Percentiles rank a stretch among this genome's conserved stretches.
Evolutionary conservation across 768 basidiomycete species (phyloP).

Genomic region (Hydnum rufescens): DNA sequence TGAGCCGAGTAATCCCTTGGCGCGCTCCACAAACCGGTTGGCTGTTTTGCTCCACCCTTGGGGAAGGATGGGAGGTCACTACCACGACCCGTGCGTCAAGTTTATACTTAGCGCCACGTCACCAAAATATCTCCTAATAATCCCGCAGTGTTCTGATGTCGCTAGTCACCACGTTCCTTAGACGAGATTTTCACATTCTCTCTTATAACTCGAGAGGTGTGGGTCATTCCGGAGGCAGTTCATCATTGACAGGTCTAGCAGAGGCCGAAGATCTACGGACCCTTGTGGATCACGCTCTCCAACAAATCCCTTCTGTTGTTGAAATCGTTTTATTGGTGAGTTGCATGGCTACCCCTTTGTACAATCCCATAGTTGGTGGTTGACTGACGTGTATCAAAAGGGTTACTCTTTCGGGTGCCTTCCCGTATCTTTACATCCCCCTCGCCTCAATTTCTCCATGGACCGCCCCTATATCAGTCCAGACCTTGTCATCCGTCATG

Average conservation of each 20-base stretch:
- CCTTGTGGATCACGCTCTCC: slow-evolving; percentile 25
- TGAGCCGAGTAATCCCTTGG: neutral
- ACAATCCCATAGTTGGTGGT: too few species aligned
- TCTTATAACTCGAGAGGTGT: slow-evolving; percentile 65
- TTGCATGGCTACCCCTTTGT: neutral
- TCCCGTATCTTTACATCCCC: slow-evolving; percentile 43
- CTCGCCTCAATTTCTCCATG: neutral
- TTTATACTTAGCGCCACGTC: neutral
- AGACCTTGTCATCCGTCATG: slow-evolving; percentile 36
- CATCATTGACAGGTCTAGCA: slow-evolving; percentile 48
- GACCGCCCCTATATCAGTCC: slow-evolving; percentile 17
- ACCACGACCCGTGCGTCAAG: slow-evolving; percentile 47
- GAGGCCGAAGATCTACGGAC: slow-evolving; percentile 54
- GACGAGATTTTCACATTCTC: slow-evolving; percentile 35
- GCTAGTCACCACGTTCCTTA: slow-evolving; percentile 21
- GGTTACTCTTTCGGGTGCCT: slow-evolving; percentile 72
- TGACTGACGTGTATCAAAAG: slow-evolving; percentile 26
- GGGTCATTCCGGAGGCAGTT: slow-evolving; percentile 49
- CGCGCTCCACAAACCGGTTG: slow-evolving; percentile 3
- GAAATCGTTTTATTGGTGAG: slow-evolving; percentile 29
- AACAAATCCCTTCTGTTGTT: slow-evolving; percentile 21
- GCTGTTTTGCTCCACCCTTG: slow-evolving; percentile 68
- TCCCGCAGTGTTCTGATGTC: slow-evolving; percentile 21
- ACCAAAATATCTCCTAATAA: too few species aligned
- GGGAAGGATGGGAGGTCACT: slow-evolving; percentile 65